phyloP scores from a whole-genome alignment of 1,284 basidiomycete species.

The Ustilago sp. region DNA sequence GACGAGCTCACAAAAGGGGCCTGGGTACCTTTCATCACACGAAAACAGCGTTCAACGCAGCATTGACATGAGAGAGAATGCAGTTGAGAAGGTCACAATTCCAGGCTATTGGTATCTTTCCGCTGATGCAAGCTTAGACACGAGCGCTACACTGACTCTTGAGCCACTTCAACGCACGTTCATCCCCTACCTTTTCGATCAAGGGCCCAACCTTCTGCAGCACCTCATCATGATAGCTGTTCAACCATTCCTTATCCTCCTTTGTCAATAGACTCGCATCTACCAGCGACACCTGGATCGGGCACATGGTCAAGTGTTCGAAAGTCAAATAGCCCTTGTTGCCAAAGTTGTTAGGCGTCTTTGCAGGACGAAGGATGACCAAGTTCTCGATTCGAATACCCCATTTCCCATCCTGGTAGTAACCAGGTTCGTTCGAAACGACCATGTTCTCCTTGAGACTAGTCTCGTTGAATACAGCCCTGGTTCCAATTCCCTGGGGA shows the following conservation, averaged over 20 bases:
- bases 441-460: slow-evolving; percentile 67
- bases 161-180: slow-evolving; percentile 82
- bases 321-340: slow-evolving; percentile 69
- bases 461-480: slow-evolving; percentile 67
- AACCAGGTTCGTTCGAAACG: slow-evolving; percentile 79
- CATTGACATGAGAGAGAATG: not conserved
- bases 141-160: slow-evolving; percentile 73
- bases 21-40: no score
- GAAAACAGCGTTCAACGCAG: not conserved
- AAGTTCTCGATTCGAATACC: slow-evolving; percentile 91
- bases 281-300: slow-evolving; percentile 87
- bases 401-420: slow-evolving; percentile 89
- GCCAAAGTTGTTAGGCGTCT: slow-evolving; percentile 85
- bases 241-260: slow-evolving; percentile 83
- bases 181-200: slow-evolving; percentile 76
- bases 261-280: slow-evolving; percentile 76
- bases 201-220: slow-evolving; percentile 81
- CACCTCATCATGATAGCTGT: slow-evolving; percentile 85
- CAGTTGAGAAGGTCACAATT: not conserved
- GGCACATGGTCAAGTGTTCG: slow-evolving; percentile 71
- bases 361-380: slow-evolving; percentile 57
- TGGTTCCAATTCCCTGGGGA: slow-evolving; percentile 67
- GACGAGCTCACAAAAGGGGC: no score
- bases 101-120: not conserved
- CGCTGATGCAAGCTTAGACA: slow-evolving; percentile 10